Conservation (phyloP, 139 green algal genomes). For the Dunaliella sp. region DNA sequence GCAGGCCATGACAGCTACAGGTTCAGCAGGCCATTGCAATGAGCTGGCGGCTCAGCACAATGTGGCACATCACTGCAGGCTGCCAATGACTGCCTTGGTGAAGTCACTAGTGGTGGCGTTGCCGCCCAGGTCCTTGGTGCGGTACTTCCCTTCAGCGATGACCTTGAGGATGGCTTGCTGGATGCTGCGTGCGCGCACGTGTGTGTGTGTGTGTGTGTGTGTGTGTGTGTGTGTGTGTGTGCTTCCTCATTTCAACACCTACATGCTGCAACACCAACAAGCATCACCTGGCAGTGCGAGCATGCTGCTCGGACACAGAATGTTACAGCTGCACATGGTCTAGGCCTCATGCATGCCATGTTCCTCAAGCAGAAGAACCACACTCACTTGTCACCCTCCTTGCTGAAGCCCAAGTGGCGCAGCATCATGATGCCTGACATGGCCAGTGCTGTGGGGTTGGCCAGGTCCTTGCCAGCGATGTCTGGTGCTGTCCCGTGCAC, state of each 20-base stretch:
- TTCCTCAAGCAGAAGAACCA: too few species aligned
- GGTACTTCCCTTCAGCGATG: conserved; percentile 82
- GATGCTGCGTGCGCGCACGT: conserved; percentile 52
- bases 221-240: too few species aligned
- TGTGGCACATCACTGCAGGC: not conserved
- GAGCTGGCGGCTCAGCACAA: too few species aligned
- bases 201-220: not conserved
- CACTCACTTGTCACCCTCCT: conserved; percentile 49
- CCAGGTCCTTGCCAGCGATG: conserved; percentile 80
- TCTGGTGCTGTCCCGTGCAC: conserved; percentile 96
- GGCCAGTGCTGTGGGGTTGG: conserved; percentile 94
- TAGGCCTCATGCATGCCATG: too few species aligned
- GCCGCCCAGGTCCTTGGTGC: conserved; percentile 88
- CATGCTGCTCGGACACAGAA: too few species aligned
- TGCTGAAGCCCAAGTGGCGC: conserved; percentile 70
- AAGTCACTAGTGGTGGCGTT: conserved; percentile 75
- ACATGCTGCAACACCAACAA: too few species aligned
- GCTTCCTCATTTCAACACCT: too few species aligned
- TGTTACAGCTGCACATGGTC: too few species aligned
- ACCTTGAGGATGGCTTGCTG: conserved; percentile 70
- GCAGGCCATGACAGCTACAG: too few species aligned
- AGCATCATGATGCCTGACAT: conserved; percentile 94
- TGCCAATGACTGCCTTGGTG: conserved; percentile 88
- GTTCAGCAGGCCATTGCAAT: too few species aligned
- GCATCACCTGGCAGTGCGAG: too few species aligned